These are phyloP conservation scores for Pyricularia grisea DNA, from an alignment of 2,329 filamentous ascomycete species.

Conservation along the genomic window DNA sequence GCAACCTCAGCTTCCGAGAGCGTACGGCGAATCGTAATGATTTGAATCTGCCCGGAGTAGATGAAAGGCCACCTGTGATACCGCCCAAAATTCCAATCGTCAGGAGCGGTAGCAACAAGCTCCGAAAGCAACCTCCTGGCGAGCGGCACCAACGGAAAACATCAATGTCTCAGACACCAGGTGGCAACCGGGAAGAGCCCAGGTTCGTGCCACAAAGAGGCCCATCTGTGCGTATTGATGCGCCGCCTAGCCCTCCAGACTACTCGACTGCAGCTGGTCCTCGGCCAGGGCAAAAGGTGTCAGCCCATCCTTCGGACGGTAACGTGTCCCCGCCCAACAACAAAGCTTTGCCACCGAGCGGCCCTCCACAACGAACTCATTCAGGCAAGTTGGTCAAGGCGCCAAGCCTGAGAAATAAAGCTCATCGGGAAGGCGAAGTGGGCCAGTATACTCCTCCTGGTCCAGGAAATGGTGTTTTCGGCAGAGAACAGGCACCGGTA, in stretches of 20 bases:
- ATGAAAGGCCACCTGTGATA: constrained; percentile 15
- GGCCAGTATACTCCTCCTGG: constrained; percentile 7
- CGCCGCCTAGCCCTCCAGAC: neutral
- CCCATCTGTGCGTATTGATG: neutral
- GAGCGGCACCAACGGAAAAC: constrained; percentile 33
- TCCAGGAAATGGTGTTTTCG: neutral
- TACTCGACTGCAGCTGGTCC: neutral
- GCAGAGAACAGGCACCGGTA: neutral
- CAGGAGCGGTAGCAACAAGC: constrained; percentile 47
- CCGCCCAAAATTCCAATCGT: constrained; percentile 25
- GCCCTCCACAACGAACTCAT: neutral
- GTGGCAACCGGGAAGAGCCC: neutral
- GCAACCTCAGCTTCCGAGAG: constrained; percentile 53
- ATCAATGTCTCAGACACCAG: neutral
- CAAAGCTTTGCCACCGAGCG: neutral
- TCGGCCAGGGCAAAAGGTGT: neutral
- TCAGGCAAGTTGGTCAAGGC: constrained; percentile 14
- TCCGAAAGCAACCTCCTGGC: constrained; percentile 47
- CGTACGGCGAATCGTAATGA: constrained; percentile 36
- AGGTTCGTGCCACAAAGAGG: neutral
- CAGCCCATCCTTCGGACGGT: neutral
- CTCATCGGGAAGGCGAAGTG: constrained; percentile 13
- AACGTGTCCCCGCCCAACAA: neutral
- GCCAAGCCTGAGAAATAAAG: constrained; percentile 13
- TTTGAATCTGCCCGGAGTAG: constrained; percentile 21